Evolutionary conservation across 805 yeast genomes (phyloP).

Genomic region (Yamadazyma laniorum): DNA sequence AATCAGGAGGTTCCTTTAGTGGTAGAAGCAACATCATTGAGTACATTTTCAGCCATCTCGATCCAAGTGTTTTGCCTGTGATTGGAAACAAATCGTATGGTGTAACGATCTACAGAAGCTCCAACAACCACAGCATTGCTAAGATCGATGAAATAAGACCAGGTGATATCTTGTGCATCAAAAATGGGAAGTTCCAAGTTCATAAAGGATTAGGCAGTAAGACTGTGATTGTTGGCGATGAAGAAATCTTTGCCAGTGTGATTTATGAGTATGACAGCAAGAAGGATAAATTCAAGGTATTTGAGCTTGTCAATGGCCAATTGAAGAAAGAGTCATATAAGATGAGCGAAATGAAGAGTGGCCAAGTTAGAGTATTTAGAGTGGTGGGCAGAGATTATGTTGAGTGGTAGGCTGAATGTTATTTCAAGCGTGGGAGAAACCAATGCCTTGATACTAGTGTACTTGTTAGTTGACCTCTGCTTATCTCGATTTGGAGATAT

Average conservation of each 20-base stretch:
- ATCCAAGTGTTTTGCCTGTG: constrained; percentile 41
- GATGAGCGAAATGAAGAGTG: constrained; percentile 70
- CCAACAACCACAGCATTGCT: constrained; percentile 37
- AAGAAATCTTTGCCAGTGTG: constrained; percentile 51
- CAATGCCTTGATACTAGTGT: no score
- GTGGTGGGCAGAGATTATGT: constrained; percentile 69
- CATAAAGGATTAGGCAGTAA: constrained; percentile 52
- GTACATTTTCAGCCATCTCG: constrained; percentile 20
- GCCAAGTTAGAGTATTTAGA: constrained; percentile 78
- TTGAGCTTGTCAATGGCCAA: constrained; percentile 55
- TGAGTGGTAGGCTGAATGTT: constrained; percentile 58
- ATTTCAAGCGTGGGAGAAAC: no score
- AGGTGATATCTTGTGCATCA: constrained; percentile 81
- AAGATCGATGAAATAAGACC: constrained; percentile 65
- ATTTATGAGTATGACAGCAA: constrained; percentile 71
- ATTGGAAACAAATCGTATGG: constrained; percentile 74
- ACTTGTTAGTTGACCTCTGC: no score
- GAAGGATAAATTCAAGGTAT: constrained; percentile 68
- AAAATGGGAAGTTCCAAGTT: constrained; percentile 70
- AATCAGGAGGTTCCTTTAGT: neutral
- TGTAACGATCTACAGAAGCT: constrained; percentile 59
- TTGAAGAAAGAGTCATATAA: constrained; percentile 62
- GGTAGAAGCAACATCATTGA: constrained; percentile 23
- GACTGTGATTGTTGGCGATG: constrained; percentile 55
- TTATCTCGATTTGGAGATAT: no score